Percentiles rank a stretch among this genome's conserved stretches.
Evolutionary conservation across 768 basidiomycete genomes (phyloP).

Genomic region (Mycena galopus): DNA sequence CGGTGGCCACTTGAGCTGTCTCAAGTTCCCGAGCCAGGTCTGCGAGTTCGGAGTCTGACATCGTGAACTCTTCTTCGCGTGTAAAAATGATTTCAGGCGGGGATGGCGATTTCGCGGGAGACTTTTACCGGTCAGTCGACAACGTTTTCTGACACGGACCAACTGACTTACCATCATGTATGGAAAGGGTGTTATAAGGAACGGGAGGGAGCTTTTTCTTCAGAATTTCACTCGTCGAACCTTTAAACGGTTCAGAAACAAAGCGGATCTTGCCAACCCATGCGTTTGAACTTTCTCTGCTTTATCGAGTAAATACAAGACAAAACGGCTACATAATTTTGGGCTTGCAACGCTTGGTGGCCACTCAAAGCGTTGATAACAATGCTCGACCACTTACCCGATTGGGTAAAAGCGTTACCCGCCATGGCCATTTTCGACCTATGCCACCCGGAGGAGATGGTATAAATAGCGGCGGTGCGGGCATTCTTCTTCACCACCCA

Average conservation of each 20-base stretch:
- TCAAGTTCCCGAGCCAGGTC: not conserved
- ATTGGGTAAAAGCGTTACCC: slow-evolving; percentile 14
- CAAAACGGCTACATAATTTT: slow-evolving; percentile 13
- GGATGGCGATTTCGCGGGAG: not conserved
- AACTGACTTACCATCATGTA: not conserved
- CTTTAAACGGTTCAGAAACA: slow-evolving; percentile 7
- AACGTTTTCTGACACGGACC: not conserved
- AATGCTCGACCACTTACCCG: slow-evolving; percentile 25
- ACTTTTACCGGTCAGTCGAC: not conserved
- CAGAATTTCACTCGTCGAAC: not conserved
- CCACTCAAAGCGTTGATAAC: slow-evolving; percentile 23
- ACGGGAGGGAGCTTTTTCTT: not conserved
- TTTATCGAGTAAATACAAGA: slow-evolving; percentile 1
- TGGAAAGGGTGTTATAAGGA: not conserved
- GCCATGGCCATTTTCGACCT: slow-evolving; percentile 5
- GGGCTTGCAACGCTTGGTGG: slow-evolving; percentile 13
- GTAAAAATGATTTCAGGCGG: not conserved
- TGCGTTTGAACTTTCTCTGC: not conserved
- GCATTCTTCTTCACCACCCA: not conserved
- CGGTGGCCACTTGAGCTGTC: not conserved
- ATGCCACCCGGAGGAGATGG: slow-evolving; percentile 12
- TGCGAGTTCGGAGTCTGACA: not conserved
- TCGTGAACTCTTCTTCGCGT: not conserved
- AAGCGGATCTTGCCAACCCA: slow-evolving; percentile 5
- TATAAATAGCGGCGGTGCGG: slow-evolving; percentile 23